Evolutionary conservation across 768 basidiomycete species (phyloP).

Genomic region (Leccinum subtestaceum): DNA sequence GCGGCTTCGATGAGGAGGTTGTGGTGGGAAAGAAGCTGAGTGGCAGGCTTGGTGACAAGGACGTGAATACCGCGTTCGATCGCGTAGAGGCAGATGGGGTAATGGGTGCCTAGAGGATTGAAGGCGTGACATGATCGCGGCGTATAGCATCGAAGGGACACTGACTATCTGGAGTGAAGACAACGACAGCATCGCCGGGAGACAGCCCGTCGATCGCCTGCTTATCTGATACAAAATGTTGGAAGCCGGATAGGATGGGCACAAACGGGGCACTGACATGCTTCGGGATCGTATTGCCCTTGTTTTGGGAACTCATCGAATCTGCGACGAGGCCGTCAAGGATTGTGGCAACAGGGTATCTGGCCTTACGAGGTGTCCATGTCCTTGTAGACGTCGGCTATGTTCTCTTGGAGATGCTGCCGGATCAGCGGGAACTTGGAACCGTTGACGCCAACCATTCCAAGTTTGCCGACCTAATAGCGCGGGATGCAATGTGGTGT

Average conservation of each 20-base stretch:
- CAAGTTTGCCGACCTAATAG: constrained; percentile 60
- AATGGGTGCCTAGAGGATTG: constrained; percentile 64
- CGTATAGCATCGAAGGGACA: constrained; percentile 5
- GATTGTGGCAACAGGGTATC: not conserved
- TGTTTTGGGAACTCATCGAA: constrained; percentile 81
- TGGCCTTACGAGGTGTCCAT: constrained; percentile 69
- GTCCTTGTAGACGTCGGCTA: constrained; percentile 79
- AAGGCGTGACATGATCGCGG: not conserved
- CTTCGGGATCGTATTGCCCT: constrained; percentile 66
- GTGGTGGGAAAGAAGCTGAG: constrained; percentile 82
- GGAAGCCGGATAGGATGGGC: constrained; percentile 2
- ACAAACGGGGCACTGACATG: constrained; percentile 56
- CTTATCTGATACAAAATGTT: constrained; percentile 56
- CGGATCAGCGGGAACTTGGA: constrained; percentile 86
- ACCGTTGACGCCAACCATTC: constrained; percentile 90
- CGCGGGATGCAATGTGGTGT: constrained; percentile 6
- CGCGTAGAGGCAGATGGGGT: constrained; percentile 81
- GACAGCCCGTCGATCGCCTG: constrained; percentile 72
- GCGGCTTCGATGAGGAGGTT: constrained; percentile 74
- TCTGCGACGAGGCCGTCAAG: constrained; percentile 33
- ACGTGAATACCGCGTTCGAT: constrained; percentile 85
- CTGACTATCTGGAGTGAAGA: constrained; percentile 90
- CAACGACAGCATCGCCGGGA: constrained; percentile 84
- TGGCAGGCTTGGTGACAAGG: constrained; percentile 90
- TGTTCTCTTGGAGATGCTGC: constrained; percentile 77